Percentiles rank a stretch among this genome's conserved stretches.
phyloP scores from a whole-genome alignment of 192 early-diverging fungal species.

The Dissophora ornata region DNA sequence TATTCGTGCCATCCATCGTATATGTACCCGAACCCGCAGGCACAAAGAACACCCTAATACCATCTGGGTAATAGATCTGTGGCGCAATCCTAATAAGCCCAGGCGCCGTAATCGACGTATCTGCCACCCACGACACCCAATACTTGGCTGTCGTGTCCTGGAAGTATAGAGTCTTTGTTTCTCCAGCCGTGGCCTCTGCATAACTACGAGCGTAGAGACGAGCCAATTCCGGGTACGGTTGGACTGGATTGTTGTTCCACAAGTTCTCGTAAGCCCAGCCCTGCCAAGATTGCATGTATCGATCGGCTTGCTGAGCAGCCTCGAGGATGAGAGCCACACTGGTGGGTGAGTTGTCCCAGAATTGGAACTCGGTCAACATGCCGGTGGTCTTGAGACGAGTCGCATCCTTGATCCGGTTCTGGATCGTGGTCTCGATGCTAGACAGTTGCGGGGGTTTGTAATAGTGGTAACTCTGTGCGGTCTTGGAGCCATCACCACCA shows the following conservation, averaged over 20 bases:
- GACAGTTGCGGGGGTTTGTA: constrained; percentile 63
- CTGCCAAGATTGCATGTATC: constrained; percentile 63
- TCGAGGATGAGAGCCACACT: constrained; percentile 47
- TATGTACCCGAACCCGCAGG: constrained; percentile 41
- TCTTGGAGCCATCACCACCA: constrained; percentile 60
- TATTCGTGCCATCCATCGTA: constrained; percentile 38
- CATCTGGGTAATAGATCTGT: constrained; percentile 52
- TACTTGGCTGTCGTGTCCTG: constrained; percentile 51
- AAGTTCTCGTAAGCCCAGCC: constrained; percentile 69
- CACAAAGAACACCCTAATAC: constrained; percentile 49
- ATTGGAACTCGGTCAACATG: constrained; percentile 66
- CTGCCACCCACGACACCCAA: constrained; percentile 44
- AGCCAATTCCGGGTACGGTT: constrained; percentile 35
- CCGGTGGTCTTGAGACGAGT: constrained; percentile 56
- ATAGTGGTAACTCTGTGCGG: constrained; percentile 64
- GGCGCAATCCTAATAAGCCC: constrained; percentile 48
- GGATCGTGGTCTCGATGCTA: constrained; percentile 45
- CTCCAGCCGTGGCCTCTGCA: constrained; percentile 54
- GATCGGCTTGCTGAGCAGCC: constrained; percentile 57
- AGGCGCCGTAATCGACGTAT: constrained; percentile 42
- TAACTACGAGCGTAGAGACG: constrained; percentile 54
- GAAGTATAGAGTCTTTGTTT: constrained; percentile 48
- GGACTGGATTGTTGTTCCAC: constrained; percentile 18
- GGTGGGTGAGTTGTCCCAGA: constrained; percentile 54
- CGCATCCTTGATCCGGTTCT: constrained; percentile 58